A percentile compares a stretch with the other conserved stretches of the same genome.
Evolutionary conservation across 495 filamentous ascomycete genomes (phyloP).

Genomic region (Aspergillus baeticus): DNA sequence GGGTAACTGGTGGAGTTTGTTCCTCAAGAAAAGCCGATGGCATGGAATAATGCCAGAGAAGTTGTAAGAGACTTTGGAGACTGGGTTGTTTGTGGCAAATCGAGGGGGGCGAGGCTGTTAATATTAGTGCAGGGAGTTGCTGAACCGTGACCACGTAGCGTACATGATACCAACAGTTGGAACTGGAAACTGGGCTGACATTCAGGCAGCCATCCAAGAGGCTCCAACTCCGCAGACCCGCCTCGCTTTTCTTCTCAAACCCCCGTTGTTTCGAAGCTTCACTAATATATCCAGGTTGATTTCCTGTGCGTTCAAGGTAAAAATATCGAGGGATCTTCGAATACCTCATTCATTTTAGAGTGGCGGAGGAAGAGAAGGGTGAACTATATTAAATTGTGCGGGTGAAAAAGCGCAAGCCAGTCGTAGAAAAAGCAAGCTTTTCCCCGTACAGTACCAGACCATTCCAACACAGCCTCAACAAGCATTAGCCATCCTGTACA

Average conservation of each 20-base stretch:
- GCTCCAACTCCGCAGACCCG: neutral
- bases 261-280: too few relatives aligned
- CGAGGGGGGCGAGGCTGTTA: neutral
- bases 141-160: neutral
- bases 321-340: neutral
- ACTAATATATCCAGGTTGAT: neutral
- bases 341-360: neutral
- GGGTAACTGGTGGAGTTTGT: neutral
- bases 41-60: neutral
- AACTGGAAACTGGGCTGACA: neutral
- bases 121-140: neutral
- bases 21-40: neutral
- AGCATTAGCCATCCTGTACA: too few relatives aligned
- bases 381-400: too few relatives aligned
- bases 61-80: neutral
- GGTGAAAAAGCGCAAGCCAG: neutral
- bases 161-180: neutral
- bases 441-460: neutral
- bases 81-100: neutral
- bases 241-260: neutral
- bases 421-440: neutral
- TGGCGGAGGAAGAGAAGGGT: neutral
- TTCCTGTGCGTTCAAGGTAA: neutral
- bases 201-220: too few relatives aligned
- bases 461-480: neutral